Conservation (phyloP, 768 basidiomycete species). For the Boletus reticuloceps region DNA sequence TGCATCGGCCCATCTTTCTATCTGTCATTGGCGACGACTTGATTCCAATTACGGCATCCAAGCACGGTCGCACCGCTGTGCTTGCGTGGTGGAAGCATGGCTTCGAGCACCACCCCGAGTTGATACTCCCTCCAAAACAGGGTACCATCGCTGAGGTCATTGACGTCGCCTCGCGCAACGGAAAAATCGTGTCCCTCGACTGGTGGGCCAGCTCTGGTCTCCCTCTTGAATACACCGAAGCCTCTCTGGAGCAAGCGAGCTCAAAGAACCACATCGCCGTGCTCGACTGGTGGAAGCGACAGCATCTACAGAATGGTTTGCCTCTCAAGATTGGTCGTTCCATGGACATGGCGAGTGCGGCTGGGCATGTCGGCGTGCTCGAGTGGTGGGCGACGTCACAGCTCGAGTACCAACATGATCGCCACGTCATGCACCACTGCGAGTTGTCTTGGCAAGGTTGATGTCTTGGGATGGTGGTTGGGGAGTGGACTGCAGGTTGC, state of each 20-base stretch:
- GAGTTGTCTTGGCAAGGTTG: conserved; percentile 74
- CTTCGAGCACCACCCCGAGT: conserved; percentile 57
- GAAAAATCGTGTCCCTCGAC: conserved; percentile 69
- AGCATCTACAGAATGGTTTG: conserved; percentile 45
- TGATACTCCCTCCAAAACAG: conserved; percentile 53
- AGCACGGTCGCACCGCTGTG: conserved; percentile 67
- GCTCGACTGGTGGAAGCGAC: conserved; percentile 81
- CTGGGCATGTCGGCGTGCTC: conserved; percentile 70
- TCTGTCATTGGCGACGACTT: conserved; percentile 62
- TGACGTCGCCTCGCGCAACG: conserved; percentile 75
- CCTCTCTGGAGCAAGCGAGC: conserved; percentile 76
- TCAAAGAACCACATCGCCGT: conserved; percentile 74
- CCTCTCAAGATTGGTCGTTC: conserved; percentile 80
- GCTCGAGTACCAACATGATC: conserved; percentile 76
- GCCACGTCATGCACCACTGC: conserved; percentile 74
- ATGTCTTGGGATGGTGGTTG: conserved; percentile 83
- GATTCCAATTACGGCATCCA: conserved; percentile 76
- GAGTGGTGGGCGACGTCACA: conserved; percentile 86
- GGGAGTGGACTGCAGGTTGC: conserved; percentile 72
- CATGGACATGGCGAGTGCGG: conserved; percentile 82
- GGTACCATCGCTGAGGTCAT: conserved; percentile 65
- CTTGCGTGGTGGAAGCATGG: conserved; percentile 82
- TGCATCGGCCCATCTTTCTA: conserved; percentile 63
- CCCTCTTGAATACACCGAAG: conserved; percentile 73
- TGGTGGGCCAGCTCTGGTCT: conserved; percentile 78